Base-by-base conservation (phyloP, 1,284 basidiomycete species). In the Cerioporus squamosus region DNA sequence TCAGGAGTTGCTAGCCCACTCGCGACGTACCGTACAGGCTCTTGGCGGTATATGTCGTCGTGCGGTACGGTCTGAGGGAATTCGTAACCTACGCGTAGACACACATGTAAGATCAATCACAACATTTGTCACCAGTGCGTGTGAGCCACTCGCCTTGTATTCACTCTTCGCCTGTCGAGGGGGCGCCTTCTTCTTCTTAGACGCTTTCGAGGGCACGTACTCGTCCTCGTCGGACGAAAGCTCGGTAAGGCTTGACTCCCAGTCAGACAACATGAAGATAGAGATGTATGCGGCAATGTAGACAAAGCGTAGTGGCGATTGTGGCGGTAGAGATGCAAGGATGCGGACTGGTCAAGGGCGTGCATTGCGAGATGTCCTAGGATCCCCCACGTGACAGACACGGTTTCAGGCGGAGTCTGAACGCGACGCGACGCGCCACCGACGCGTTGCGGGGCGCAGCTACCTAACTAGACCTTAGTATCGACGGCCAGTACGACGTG, bases 241-340 rank as follows among this genome's bases (percentile, higher is more conserved):
- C 51, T 80, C 79, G 4, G 79, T 79, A 52, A 82, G 68, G 52
- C 80, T 79, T 8, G 81, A 82, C 18, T 73, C 55, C 58, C 73
- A 67, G 68, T 74, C 66, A 57, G 69, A 72, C 31, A 70, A 61
- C 62, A 63, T 63, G 15, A 5, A 38, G 36, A 15, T 39, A 38
- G 63, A 61, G 65, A 66, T 66, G 36, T 26, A 42, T 24, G 26
- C 23, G 31, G 31, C n/a, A 5, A 17, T 40, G 23, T 36, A 24
- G 40, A 14, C 31, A 29, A 10, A 40, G 14, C 38, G 33, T 51
- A 49, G n/a, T n/a, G n/a, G n/a, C n/a, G n/a, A n/a, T n/a, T n/a
- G 58, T 51, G 51, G 50, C 48, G 51, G 59, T 54, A 7, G 44
- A 18, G 7, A 42, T 18, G 40, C 17, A 42, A 42, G n/a, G 40